Evolutionary conservation across 768 basidiomycete species (phyloP).

Genomic region (Trametes sanguinea): DNA sequence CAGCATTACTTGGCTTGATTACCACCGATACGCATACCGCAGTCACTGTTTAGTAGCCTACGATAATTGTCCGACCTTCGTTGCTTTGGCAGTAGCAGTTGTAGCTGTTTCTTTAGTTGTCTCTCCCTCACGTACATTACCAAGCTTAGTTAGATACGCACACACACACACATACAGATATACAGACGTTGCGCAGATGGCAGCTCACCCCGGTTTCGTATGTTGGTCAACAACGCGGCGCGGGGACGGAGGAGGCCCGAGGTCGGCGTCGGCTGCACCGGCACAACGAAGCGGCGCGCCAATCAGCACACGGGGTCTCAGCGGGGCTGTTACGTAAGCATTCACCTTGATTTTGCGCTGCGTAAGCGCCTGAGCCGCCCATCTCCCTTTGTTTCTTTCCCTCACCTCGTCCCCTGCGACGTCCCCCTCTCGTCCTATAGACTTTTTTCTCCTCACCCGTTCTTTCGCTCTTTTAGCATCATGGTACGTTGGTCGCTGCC

Average conservation of each 20-base stretch:
- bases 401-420: constrained; percentile 9
- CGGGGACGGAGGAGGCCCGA: background rate
- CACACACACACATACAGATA: background rate
- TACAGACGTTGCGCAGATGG: too few species aligned
- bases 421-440: constrained; percentile 14
- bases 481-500: constrained; percentile 24
- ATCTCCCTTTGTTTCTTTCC: constrained; percentile 11
- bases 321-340: constrained; percentile 12
- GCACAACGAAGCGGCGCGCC: background rate
- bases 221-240: background rate
- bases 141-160: background rate
- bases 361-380: constrained; percentile 1
- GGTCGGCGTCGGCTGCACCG: background rate
- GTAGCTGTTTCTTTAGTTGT: constrained; percentile 5
- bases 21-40: constrained; percentile 3
- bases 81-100: background rate
- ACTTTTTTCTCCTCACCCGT: constrained; percentile 11
- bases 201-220: too few species aligned
- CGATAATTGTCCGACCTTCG: constrained; percentile 10
- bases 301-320: constrained; percentile 9
- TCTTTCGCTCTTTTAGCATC: constrained; percentile 24
- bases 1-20: background rate
- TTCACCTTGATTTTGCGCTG: constrained; percentile 3
- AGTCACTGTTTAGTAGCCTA: constrained; percentile 16
- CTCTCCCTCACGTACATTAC: background rate